These are phyloP conservation scores for Cronartium quercuum DNA, from an alignment of 1,284 basidiomycete genomes.

Conservation along the genomic window DNA sequence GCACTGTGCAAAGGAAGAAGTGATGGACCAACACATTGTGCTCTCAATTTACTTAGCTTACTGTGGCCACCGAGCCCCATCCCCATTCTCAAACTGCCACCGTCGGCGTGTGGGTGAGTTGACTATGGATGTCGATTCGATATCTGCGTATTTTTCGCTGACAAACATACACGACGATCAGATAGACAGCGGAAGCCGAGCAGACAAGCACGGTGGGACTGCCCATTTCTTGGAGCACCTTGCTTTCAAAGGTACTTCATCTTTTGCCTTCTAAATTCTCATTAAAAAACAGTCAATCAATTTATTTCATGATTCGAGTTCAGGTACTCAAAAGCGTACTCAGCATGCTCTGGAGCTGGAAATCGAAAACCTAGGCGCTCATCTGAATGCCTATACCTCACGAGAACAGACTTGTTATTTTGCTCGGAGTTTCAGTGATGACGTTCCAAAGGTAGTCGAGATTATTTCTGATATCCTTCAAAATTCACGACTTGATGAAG, in stretches of 20 bases:
- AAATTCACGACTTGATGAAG: conserved; percentile 85
- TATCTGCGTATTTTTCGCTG: not conserved
- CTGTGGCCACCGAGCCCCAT: conserved; percentile 64
- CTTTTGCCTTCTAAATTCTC: not conserved
- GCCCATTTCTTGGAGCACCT: conserved; percentile 99
- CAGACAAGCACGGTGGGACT: conserved; percentile 89
- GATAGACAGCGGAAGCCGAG: conserved; percentile 93
- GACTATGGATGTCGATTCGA: not conserved
- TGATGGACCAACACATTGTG: not conserved
- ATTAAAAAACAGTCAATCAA: too few species aligned
- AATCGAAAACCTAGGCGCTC: conserved; percentile 96
- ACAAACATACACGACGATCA: not conserved
- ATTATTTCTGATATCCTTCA: conserved; percentile 98
- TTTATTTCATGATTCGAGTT: too few species aligned
- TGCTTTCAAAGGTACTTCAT: conserved; percentile 55
- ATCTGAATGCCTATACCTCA: conserved; percentile 97
- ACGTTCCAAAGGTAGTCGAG: conserved; percentile 83
- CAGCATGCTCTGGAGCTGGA: conserved; percentile 93
- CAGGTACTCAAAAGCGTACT: conserved; percentile 82
- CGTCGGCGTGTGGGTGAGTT: conserved; percentile 75
- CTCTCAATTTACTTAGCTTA: conserved; percentile 44
- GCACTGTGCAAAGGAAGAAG: conserved; percentile 59
- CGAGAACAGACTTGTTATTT: conserved; percentile 99
- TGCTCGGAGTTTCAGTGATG: conserved; percentile 96
- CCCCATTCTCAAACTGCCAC: conserved; percentile 94